phyloP scores from a whole-genome alignment of 495 filamentous ascomycete species.

The Pseudevernia furfuracea region DNA sequence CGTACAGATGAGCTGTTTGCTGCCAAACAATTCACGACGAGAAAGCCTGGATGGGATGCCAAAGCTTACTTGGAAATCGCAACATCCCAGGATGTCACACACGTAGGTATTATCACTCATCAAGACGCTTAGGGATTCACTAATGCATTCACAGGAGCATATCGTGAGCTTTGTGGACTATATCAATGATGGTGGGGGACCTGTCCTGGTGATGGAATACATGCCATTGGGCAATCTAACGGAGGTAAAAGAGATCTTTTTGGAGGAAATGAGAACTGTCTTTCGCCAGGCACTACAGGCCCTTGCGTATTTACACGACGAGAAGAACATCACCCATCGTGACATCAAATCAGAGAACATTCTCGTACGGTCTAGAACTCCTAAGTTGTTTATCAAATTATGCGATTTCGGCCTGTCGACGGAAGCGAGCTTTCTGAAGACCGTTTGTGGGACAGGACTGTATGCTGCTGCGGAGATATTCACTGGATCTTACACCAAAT shows the following conservation, averaged over 20 bases:
- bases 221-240: slow-evolving; percentile 7
- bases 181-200: slow-evolving; percentile 4
- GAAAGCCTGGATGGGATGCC: slow-evolving; percentile 2
- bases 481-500: background rate
- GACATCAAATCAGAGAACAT: slow-evolving; percentile 13
- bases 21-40: background rate
- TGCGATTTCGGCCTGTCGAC: background rate
- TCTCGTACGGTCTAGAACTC: slow-evolving; percentile 5
- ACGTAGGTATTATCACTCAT: slow-evolving; percentile 4
- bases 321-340: slow-evolving; percentile 2
- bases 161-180: slow-evolving; percentile 8
- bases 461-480: slow-evolving; percentile 1
- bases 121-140: background rate
- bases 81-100: background rate
- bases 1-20: background rate
- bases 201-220: slow-evolving; percentile 12
- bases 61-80: background rate
- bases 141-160: background rate
- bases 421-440: background rate
- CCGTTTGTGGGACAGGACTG: background rate
- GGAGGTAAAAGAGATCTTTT: background rate
- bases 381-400: slow-evolving; percentile 7
- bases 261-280: background rate
- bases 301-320: slow-evolving; percentile 7
- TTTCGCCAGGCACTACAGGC: slow-evolving; percentile 8